Evolutionary conservation across 306 rosid species (phyloP), one percentile per base, ranked within the genome.

Genomic region (Mucuna pruriens): DNA sequence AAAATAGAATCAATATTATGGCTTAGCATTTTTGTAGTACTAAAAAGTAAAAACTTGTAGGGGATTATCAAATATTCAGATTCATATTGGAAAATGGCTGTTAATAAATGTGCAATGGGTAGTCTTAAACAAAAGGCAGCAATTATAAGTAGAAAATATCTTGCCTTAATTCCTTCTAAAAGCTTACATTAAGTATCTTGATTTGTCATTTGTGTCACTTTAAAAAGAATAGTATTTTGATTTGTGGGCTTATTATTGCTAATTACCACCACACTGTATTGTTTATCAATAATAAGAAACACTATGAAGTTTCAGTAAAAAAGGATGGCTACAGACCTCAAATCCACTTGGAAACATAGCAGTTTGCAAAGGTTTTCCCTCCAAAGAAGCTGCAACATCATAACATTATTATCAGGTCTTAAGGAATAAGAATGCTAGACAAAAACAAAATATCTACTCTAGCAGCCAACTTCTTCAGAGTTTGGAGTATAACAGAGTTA

Each of bases 331-430:
- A 15, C 6, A 29, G 76, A 94, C 98, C 93, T 92, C 97, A 79
- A 91, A 86, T 71, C 97, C 98, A 75, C 75, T 84, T 25, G 94
- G 97, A 84, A 94, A 92, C 42, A 81, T 83, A 62, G 88, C 79
- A 82, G 20, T 74, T 54, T 51, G 83, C 74, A 82, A 87, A 75
- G 89, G 72, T 22, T 85, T 90, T 76, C 82, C 86, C 88, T 79
- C 87, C 65, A 78, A 74, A 77, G 87, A 77, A 84, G 80, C 85
- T 85, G 91, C 78, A 69, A 15, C 81, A 72, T 38, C 52, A 82
- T 72, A 51, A 36, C 39, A 49, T 60, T 46, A 74, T 68, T 16
- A 49, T 68, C 75, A 86, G 79, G 19, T 44, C 22, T 54, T 45
- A 55, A 72, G 38, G 58, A 25, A 74, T 26, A 45, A 66, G 54